phyloP scores from a whole-genome alignment of 169 alveolate genomes.

The Toxoplasma gondii region DNA sequence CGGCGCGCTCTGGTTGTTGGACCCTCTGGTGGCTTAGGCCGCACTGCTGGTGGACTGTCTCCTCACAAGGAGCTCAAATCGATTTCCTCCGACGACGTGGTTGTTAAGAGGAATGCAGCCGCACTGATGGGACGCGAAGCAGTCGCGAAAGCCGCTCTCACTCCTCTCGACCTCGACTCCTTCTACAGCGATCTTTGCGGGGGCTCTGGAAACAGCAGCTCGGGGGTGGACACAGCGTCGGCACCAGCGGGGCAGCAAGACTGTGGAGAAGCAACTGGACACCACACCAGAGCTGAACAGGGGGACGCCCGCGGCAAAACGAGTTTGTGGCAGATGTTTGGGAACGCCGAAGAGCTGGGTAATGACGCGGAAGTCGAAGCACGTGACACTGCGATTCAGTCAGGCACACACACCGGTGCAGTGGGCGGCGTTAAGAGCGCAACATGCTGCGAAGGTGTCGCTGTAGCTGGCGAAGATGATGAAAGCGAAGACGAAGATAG shows the following conservation, averaged over 20 bases:
- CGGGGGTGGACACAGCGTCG: neutral
- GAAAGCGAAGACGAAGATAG: slow-evolving; percentile 50
- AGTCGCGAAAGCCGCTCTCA: neutral
- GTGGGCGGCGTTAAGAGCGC: neutral
- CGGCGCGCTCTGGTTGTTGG: neutral
- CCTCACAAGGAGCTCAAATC: neutral
- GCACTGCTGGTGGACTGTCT: neutral
- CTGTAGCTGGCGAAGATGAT: slow-evolving; percentile 55
- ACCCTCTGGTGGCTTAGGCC: neutral
- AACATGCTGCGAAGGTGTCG: neutral
- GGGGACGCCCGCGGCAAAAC: neutral
- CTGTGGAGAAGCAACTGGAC: neutral
- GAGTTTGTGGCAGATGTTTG: slow-evolving; percentile 22
- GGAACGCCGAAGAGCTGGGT: neutral
- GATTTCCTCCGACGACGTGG: slow-evolving; percentile 40
- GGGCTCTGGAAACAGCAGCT: neutral
- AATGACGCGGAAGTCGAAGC: neutral
- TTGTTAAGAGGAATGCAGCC: slow-evolving; percentile 25
- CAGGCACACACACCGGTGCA: neutral
- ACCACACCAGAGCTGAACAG: neutral
- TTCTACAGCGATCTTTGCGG: slow-evolving; percentile 42
- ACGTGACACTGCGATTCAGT: neutral
- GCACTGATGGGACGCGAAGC: slow-evolving; percentile 43
- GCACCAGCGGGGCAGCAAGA: neutral
- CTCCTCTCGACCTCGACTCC: slow-evolving; percentile 34